These are phyloP conservation scores for Chenopodium formosanum DNA, from an alignment of 148 eudicot genomes.

Conservation along the genomic window DNA sequence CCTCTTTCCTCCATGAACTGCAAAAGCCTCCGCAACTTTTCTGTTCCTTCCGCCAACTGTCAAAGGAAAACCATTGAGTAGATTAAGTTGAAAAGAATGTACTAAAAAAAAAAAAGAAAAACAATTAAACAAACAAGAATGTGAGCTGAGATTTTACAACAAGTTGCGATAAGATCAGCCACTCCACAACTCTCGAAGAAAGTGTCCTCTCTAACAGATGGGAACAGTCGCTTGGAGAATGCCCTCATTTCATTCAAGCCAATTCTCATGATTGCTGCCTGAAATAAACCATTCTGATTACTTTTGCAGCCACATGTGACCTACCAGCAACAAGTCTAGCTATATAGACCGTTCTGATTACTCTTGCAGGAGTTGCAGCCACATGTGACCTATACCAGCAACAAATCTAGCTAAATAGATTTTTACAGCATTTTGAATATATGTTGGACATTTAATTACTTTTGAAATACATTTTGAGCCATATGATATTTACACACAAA, in stretches of 20 bases:
- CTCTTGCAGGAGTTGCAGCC: not conserved
- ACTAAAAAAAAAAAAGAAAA: not conserved
- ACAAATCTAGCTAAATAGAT: not conserved
- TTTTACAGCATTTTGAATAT: not conserved
- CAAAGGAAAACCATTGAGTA: slow-evolving; percentile 5
- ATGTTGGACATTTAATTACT: not conserved
- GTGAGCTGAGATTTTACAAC: slow-evolving; percentile 56
- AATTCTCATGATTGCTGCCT: slow-evolving; percentile 99
- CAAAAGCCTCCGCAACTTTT: slow-evolving; percentile 94
- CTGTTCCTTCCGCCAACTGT: slow-evolving; percentile 97
- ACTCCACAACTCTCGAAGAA: slow-evolving; percentile 98
- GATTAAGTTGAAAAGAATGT: not conserved
- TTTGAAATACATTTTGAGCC: not conserved
- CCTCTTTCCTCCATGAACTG: slow-evolving; percentile 78
- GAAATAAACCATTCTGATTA: slow-evolving; percentile 6
- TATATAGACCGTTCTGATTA: not conserved
- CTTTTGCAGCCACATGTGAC: not conserved
- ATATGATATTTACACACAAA: slow-evolving; percentile 6
- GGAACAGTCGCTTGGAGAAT: slow-evolving; percentile 79
- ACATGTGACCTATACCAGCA: not conserved
- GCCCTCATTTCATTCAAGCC: slow-evolving; percentile 98
- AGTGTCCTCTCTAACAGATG: slow-evolving; percentile 80
- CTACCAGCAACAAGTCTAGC: not conserved
- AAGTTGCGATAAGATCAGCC: slow-evolving; percentile 93
- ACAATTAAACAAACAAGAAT: not conserved